These are phyloP conservation scores for Bidens hawaiensis DNA, from an alignment of 140 eudicot genomes.

Conservation along the genomic window DNA sequence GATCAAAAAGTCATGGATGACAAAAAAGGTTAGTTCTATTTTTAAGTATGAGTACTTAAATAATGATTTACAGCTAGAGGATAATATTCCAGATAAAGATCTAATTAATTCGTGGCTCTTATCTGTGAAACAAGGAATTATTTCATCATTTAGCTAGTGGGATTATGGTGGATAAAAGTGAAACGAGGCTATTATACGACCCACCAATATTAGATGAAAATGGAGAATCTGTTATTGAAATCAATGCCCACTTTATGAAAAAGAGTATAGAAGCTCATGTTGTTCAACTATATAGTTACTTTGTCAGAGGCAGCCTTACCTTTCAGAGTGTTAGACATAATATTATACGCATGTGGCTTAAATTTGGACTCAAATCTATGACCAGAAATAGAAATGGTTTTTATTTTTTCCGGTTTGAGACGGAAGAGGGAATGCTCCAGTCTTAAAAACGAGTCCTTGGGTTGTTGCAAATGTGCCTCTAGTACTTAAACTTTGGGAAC, in stretches of 20 bases:
- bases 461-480: neutral
- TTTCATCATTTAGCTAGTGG: no score
- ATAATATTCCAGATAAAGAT: no score
- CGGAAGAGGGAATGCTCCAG: neutral
- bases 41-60: no score
- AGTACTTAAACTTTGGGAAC: neutral
- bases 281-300: neutral
- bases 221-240: neutral
- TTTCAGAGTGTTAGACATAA: neutral
- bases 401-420: no score
- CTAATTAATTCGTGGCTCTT: no score
- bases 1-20: no score
- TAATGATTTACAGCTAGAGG: no score
- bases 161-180: neutral
- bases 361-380: neutral
- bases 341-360: neutral
- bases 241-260: no score
- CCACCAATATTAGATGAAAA: neutral
- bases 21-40: no score
- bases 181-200: neutral
- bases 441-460: neutral
- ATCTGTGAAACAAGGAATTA: no score
- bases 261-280: neutral
- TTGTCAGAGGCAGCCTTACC: neutral
- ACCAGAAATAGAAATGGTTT: neutral